phyloP scores from a whole-genome alignment of 108 stramenopile genomes.

The Heterococcus sp. region DNA sequence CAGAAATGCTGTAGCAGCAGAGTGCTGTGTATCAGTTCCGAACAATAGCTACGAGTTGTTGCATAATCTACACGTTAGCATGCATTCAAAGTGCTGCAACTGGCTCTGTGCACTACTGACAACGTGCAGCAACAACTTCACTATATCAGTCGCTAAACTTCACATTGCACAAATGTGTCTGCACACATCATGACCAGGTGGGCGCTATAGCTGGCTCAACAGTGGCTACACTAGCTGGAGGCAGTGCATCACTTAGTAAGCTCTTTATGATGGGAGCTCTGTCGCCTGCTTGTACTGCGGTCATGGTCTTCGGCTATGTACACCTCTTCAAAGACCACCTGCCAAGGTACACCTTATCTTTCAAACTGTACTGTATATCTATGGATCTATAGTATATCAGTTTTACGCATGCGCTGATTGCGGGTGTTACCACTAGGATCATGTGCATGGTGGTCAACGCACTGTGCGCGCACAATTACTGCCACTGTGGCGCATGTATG shows the following conservation, averaged over 20 bases:
- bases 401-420: background rate
- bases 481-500: too few relatives aligned
- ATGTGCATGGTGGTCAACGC: too few relatives aligned
- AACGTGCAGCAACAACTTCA: constrained; percentile 20
- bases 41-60: too few relatives aligned
- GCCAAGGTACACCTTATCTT: background rate
- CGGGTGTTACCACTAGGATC: too few relatives aligned
- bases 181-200: too few relatives aligned
- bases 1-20: too few relatives aligned
- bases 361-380: background rate
- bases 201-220: background rate
- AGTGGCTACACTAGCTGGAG: background rate
- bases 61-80: background rate
- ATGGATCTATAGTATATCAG: background rate
- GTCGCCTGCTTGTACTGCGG: constrained; percentile 14
- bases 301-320: constrained; percentile 36
- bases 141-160: background rate
- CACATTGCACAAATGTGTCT: background rate
- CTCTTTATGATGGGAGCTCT: background rate
- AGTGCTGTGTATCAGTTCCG: too few relatives aligned
- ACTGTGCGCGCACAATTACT: too few relatives aligned
- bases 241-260: background rate
- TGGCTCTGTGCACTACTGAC: constrained; percentile 25
- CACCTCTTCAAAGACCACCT: constrained; percentile 11
- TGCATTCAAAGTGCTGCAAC: background rate